Evolutionary conservation across 2,329 filamentous ascomycete genomes (phyloP).

Genomic region (Calonectria henricotiae): DNA sequence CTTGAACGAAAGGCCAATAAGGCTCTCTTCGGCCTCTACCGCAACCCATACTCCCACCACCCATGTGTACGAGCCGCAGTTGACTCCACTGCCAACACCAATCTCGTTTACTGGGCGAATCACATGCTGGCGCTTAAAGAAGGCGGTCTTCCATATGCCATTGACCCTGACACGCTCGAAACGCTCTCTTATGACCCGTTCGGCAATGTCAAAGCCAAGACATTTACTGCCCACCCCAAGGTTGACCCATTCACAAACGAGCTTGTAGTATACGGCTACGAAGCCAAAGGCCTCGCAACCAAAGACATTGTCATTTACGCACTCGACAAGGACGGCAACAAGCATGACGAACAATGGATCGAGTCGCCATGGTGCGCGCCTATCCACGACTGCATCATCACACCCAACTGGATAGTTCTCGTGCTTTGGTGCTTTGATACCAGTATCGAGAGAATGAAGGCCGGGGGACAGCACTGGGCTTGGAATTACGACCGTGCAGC

Average conservation of each 20-base stretch:
- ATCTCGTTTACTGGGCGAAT: slow-evolving; percentile 36
- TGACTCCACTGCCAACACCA: slow-evolving; percentile 42
- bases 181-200: slow-evolving; percentile 36
- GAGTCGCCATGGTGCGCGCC: slow-evolving; percentile 33
- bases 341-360: slow-evolving; percentile 42
- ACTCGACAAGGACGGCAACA: slow-evolving; percentile 14
- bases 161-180: slow-evolving; percentile 39
- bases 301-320: slow-evolving; percentile 38
- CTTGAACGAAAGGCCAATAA: slow-evolving; percentile 58
- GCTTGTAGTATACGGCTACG: slow-evolving; percentile 37
- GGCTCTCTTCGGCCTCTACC: slow-evolving; percentile 42
- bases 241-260: slow-evolving; percentile 34
- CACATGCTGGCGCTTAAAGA: slow-evolving; percentile 37
- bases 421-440: slow-evolving; percentile 36
- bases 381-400: slow-evolving; percentile 42
- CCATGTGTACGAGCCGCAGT: slow-evolving; percentile 35
- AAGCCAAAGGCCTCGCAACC: slow-evolving; percentile 40
- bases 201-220: slow-evolving; percentile 37
- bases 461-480: slow-evolving; percentile 38
- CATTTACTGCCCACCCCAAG: slow-evolving; percentile 38
- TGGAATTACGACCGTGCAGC: slow-evolving; percentile 26
- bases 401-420: slow-evolving; percentile 36
- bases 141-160: slow-evolving; percentile 29
- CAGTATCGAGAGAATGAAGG: slow-evolving; percentile 31
- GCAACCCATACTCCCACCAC: slow-evolving; percentile 39